Conservation (phyloP, 2,329 filamentous ascomycete genomes). For the Ophiostoma piceae region DNA sequence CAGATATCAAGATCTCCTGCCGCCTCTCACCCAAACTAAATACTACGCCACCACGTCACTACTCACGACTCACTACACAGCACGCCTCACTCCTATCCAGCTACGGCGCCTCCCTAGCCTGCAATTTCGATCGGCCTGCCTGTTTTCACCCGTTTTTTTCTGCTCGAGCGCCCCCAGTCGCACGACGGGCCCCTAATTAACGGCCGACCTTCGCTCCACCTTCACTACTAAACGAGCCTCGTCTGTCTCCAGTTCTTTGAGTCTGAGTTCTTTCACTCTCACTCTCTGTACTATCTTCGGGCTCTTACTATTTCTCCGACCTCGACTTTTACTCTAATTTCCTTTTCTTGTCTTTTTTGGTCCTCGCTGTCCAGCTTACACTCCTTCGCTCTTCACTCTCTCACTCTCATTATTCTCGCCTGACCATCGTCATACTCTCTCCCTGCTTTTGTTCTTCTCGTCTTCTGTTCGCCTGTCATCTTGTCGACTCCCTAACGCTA, state of each 20-base stretch:
- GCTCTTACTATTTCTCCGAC: slow-evolving; percentile 8
- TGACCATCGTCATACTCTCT: not conserved
- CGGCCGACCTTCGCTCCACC: slow-evolving; percentile 26
- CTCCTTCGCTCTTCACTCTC: not conserved
- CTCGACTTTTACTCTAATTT: not conserved
- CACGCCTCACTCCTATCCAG: slow-evolving; percentile 14
- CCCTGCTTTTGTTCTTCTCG: not conserved
- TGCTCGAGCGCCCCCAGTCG: slow-evolving; percentile 19
- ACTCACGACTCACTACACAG: not conserved
- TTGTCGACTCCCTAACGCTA: not conserved
- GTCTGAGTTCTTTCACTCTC: slow-evolving; percentile 9
- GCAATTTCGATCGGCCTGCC: slow-evolving; percentile 18
- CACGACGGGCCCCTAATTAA: slow-evolving; percentile 25
- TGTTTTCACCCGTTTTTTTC: not conserved
- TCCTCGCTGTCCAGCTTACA: slow-evolving; percentile 8
- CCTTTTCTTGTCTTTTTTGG: not conserved
- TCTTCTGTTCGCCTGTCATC: not conserved
- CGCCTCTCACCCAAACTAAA: not conserved
- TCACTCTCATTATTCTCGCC: not conserved
- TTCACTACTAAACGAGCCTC: slow-evolving; percentile 25
- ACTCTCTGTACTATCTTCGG: slow-evolving; percentile 12
- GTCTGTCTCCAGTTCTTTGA: slow-evolving; percentile 11
- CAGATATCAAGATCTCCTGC: slow-evolving; percentile 12
- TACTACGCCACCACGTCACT: not conserved
- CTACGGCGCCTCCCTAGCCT: not conserved